Evolutionary conservation across 306 rosid species (phyloP).

Genomic region (Citrullus colocynthis): DNA sequence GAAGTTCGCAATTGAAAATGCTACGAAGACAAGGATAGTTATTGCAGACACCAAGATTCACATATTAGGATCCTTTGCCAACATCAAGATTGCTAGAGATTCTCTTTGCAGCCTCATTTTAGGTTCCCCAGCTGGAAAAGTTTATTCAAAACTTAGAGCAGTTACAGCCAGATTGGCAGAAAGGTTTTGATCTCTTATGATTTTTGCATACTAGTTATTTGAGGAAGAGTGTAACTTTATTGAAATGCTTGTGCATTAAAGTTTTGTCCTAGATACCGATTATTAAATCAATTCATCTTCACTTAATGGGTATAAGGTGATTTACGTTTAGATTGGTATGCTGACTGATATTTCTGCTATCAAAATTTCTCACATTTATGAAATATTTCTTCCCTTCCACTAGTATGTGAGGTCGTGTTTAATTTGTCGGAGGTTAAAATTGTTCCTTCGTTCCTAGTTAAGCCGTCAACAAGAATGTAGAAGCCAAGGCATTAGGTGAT

Average conservation of each 20-base stretch:
- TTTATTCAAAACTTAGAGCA: conserved; percentile 65
- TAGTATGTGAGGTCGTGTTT: no score
- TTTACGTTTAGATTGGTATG: not conserved
- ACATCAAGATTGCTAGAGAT: conserved; percentile 72
- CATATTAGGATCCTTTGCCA: conserved; percentile 68
- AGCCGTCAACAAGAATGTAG: no score
- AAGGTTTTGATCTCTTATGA: conserved; percentile 41
- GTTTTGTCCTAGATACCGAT: not conserved
- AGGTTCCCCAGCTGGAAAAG: conserved; percentile 84
- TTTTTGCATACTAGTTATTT: not conserved
- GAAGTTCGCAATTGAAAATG: conserved; percentile 76
- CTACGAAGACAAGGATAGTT: conserved; percentile 73
- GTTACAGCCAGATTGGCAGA: conserved; percentile 75
- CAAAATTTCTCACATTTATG: no score
- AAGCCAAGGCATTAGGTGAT: no score
- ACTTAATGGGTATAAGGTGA: not conserved
- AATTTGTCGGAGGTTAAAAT: no score
- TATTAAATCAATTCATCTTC: not conserved
- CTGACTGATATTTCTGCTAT: no score
- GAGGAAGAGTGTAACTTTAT: not conserved
- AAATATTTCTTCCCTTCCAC: no score
- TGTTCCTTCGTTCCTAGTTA: no score
- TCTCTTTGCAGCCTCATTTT: conserved; percentile 77
- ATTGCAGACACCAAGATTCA: conserved; percentile 83
- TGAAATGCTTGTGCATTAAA: not conserved